Conservation (phyloP, 2,329 filamentous ascomycete genomes). For the Ustulina deusta region DNA sequence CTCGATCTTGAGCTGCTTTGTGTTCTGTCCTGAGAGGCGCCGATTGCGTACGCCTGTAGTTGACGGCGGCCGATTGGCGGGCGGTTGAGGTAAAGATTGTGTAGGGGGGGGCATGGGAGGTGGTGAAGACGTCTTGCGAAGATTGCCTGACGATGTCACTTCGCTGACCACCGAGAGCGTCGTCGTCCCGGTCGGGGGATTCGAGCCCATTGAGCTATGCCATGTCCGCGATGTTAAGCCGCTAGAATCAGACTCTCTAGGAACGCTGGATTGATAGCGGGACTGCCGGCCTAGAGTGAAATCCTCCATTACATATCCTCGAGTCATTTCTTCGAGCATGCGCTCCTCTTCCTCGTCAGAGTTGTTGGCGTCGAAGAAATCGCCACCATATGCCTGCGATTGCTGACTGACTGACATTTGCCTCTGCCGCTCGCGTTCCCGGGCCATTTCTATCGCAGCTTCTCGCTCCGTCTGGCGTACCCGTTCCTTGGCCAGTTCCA, state of each 20-base stretch:
- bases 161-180: slow-evolving; percentile 80
- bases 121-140: slow-evolving; percentile 48
- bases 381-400: slow-evolving; percentile 64
- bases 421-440: slow-evolving; percentile 68
- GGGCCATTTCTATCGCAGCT: slow-evolving; percentile 69
- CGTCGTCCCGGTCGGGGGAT: slow-evolving; percentile 75
- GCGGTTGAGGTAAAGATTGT: slow-evolving; percentile 60
- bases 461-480: slow-evolving; percentile 81
- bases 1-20: slow-evolving; percentile 89
- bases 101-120: slow-evolving; percentile 61
- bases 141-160: slow-evolving; percentile 50
- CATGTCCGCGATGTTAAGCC: slow-evolving; percentile 81
- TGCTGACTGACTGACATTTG: slow-evolving; percentile 54
- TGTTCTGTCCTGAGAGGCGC: slow-evolving; percentile 82
- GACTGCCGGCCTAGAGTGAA: slow-evolving; percentile 79
- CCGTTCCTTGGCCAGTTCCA: slow-evolving; percentile 80
- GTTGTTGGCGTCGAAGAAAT: slow-evolving; percentile 73
- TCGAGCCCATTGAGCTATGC: slow-evolving; percentile 82
- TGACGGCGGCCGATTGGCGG: slow-evolving; percentile 51
- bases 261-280: slow-evolving; percentile 70
- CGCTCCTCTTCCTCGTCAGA: slow-evolving; percentile 82
- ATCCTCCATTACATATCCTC: slow-evolving; percentile 83
- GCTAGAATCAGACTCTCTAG: slow-evolving; percentile 85
- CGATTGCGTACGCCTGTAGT: slow-evolving; percentile 74
- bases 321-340: slow-evolving; percentile 88